These are phyloP conservation scores for Globisporangium okanoganense DNA, from an alignment of 352 stramenopile genomes.

Conservation along the genomic window DNA sequence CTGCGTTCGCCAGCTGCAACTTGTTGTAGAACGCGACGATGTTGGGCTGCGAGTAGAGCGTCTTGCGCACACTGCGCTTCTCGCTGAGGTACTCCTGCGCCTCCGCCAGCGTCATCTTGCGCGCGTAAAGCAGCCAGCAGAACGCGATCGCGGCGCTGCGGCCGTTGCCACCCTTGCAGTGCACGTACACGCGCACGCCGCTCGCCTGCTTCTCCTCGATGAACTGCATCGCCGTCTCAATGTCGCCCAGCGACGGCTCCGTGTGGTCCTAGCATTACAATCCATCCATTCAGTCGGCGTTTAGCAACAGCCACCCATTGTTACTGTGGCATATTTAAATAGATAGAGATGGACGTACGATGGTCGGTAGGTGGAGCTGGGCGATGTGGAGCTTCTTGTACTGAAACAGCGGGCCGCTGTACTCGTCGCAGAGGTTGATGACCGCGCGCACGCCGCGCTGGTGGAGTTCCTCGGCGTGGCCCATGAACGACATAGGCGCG, in stretches of 20 bases:
- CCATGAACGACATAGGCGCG: constrained; percentile 88
- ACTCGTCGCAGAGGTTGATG: constrained; percentile 97
- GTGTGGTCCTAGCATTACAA: constrained; percentile 62
- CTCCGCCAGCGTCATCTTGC: constrained; percentile 66
- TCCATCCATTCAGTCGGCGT: neutral
- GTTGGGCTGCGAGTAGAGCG: constrained; percentile 87
- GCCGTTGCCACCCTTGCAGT: constrained; percentile 96
- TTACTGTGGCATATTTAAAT: too few relatives aligned
- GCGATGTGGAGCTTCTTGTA: constrained; percentile 89
- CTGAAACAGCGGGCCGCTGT: constrained; percentile 77
- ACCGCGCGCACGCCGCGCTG: constrained; percentile 85
- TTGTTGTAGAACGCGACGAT: constrained; percentile 73
- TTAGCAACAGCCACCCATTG: neutral
- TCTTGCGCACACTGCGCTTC: constrained; percentile 88
- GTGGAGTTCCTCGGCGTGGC: constrained; percentile 79
- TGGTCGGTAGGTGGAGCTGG: constrained; percentile 88
- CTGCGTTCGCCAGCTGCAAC: constrained; percentile 22
- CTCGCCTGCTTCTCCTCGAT: constrained; percentile 83
- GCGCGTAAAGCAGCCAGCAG: constrained; percentile 85
- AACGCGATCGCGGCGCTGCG: constrained; percentile 89
- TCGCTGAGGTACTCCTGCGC: constrained; percentile 87
- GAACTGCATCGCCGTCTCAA: constrained; percentile 83
- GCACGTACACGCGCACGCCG: constrained; percentile 93
- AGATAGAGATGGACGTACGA: constrained; percentile 47
- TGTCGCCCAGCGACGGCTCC: constrained; percentile 64